Conservation (phyloP, 495 filamentous ascomycete genomes). For the Lasiosphaeria hispida region DNA sequence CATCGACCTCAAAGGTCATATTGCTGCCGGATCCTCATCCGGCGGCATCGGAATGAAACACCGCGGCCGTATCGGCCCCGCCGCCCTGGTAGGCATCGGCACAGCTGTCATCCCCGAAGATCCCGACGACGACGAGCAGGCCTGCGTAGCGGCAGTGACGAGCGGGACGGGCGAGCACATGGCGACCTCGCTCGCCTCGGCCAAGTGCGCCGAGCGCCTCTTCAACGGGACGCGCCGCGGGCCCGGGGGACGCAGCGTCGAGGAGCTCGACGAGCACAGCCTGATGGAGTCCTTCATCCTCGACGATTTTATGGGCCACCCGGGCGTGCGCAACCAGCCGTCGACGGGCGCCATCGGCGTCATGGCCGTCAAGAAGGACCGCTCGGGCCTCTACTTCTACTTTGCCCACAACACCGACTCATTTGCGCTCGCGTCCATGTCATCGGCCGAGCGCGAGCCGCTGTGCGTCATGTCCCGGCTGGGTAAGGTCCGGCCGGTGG, state of each 20-base stretch:
- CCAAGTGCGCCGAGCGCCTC: slow-evolving; percentile 71
- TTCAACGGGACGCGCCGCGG: slow-evolving; percentile 63
- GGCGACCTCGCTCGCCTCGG: slow-evolving; percentile 82
- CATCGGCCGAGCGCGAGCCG: slow-evolving; percentile 66
- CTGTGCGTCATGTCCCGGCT: slow-evolving; percentile 80
- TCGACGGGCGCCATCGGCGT: slow-evolving; percentile 78
- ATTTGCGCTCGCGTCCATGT: slow-evolving; percentile 87
- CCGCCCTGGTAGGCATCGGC: slow-evolving; percentile 87
- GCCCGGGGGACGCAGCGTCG: slow-evolving; percentile 55
- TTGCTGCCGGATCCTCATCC: slow-evolving; percentile 95
- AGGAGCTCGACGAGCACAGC: slow-evolving; percentile 65
- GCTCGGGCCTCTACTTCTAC: slow-evolving; percentile 68
- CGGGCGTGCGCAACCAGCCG: slow-evolving; percentile 68
- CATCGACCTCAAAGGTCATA: slow-evolving; percentile 77
- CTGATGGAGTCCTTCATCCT: slow-evolving; percentile 69
- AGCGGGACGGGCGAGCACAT: slow-evolving; percentile 98
- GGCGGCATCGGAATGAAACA: slow-evolving; percentile 99
- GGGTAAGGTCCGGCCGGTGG: slow-evolving; percentile 34
- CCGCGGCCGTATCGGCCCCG: slow-evolving; percentile 83
- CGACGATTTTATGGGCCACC: slow-evolving; percentile 80
- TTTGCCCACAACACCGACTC: slow-evolving; percentile 94
- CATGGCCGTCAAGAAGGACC: slow-evolving; percentile 76
- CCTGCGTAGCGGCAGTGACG: slow-evolving; percentile 72
- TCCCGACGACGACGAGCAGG: slow-evolving; percentile 54
- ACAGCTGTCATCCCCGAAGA: slow-evolving; percentile 74